Evolutionary conservation across 495 filamentous ascomycete species (phyloP), one percentile per base, ranked within the genome.

Genomic region (Hypoxylon intermedium): DNA sequence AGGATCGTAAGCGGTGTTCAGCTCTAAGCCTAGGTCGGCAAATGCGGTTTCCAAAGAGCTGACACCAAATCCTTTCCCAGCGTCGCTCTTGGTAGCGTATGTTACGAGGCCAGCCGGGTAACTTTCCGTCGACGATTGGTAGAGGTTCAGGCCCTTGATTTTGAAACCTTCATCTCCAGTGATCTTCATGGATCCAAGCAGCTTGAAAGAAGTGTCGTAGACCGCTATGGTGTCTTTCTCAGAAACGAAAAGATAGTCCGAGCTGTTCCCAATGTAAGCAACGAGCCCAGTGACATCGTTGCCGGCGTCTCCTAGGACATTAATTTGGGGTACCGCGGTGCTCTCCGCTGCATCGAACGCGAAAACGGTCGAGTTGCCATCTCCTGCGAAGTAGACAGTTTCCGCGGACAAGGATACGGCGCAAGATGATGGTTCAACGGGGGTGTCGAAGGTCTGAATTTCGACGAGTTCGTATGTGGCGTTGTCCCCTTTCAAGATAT

Each of bases 221-320:
- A 74, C 38, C 9, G 48, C 59, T 21, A 74, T 44, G 21, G 53
- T 42, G 18, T 72, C 53, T 4, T 45, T 41, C 20, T 67, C 63
- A 9, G 72, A 54, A 37, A 65, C 68, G 24, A 72, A 53, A 11
- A 73, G 49, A 44, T 70, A 73, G 33, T 70, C 72, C n/a, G 38
- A 57, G 0, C 46, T 16, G 4, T 21, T 19, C 7, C 68, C 53
- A 5, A 58, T 54, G 20, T 74, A 74, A 16, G 54, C 41, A 9
- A 54, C 53, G 1, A 74, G 34, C 1, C 69, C 67, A 20, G 60
- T 67, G n/a, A 74, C 54, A 20, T 67, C 59, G 33, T 57, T 59
- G 6, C 41, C 56, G 12, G 53, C 51, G 33, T 68, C 15, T 12
- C 69, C 64, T 9, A 72, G 37, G 40, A 70, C 48, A n/a, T 37